Conservation (phyloP, 306 rosid species). For the Quercus engelmannii region DNA sequence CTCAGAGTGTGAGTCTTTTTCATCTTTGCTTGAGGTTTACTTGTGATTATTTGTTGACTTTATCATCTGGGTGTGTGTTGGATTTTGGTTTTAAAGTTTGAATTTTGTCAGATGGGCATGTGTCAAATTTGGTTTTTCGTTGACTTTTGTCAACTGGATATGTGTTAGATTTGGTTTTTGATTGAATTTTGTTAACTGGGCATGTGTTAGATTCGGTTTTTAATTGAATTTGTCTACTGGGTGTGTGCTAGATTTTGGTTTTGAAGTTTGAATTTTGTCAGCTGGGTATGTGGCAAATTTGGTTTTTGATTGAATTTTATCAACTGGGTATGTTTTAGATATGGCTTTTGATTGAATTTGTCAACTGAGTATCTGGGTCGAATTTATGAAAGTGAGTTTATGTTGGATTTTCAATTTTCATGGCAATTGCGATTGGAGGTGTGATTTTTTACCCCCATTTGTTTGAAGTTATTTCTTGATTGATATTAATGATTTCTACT, state of each 20-base stretch:
- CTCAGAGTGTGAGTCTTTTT: constrained; percentile 71
- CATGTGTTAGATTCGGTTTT: neutral
- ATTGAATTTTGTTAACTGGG: neutral
- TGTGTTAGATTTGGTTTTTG: neutral
- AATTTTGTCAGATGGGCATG: neutral
- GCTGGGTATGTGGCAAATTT: neutral
- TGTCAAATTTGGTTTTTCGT: constrained; percentile 15
- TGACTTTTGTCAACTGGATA: neutral
- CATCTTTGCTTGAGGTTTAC: neutral
- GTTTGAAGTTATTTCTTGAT: neutral
- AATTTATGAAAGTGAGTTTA: neutral
- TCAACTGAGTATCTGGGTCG: neutral
- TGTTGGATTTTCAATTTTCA: neutral
- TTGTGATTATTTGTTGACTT: neutral
- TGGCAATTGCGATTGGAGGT: neutral
- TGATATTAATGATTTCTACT: neutral
- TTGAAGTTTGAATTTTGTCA: constrained; percentile 2
- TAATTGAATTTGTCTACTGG: neutral
- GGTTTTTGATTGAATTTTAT: too few relatives aligned
- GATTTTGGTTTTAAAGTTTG: constrained; percentile 12
- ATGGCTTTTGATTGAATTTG: neutral
- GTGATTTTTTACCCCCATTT: neutral
- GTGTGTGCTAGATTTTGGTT: constrained; percentile 12
- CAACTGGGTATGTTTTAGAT: too few relatives aligned
- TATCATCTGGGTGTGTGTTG: neutral